Conservation (phyloP, 345 rosid genomes). For the Passiflora organensis region DNA sequence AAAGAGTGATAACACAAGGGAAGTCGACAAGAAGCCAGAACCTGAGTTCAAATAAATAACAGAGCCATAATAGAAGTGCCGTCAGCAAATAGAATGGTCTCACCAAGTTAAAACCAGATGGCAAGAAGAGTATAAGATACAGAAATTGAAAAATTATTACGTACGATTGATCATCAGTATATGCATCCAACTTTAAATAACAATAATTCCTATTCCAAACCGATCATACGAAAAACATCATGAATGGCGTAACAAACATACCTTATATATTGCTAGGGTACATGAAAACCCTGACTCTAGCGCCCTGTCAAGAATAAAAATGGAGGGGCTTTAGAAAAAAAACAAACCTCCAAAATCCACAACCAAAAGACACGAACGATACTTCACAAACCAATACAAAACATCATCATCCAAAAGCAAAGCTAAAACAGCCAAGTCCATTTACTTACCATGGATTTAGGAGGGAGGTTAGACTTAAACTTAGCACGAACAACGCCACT, state of each 20-base stretch:
- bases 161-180: background rate
- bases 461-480: constrained; percentile 25
- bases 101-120: no score
- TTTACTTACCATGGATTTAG: constrained; percentile 21
- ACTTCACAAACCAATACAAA: no score
- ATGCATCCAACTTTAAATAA: background rate
- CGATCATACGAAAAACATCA: background rate
- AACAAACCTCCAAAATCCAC: background rate
- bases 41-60: no score
- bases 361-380: background rate
- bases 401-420: background rate
- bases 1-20: no score
- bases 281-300: constrained; percentile 40
- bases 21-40: no score
- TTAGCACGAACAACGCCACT: constrained; percentile 24
- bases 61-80: no score
- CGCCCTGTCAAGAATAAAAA: constrained; percentile 33
- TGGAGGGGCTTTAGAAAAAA: background rate
- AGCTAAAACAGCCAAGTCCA: background rate
- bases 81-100: no score
- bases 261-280: constrained; percentile 18
- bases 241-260: background rate
- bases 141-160: background rate
- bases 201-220: background rate
- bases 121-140: no score